Evolutionary conservation across 805 yeast genomes (phyloP), one percentile per base, ranked within the genome.

Genomic region (Wickerhamomyces pijperi): DNA sequence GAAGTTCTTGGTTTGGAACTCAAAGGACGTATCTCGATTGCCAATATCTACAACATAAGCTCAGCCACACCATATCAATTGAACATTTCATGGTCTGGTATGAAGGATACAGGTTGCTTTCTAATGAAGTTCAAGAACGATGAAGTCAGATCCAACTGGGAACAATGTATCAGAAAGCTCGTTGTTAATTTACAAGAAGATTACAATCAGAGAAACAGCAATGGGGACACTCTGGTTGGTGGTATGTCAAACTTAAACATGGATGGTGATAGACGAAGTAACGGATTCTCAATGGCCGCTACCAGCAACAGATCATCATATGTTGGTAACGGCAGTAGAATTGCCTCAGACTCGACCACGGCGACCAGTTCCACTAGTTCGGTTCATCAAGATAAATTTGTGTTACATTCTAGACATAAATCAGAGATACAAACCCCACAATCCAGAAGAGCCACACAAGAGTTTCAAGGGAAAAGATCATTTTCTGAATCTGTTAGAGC

Each of bases 81-180:
- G 47, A 72, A 79, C 29, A 71, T 82, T 11, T 72, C 83, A 14
- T 83, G 92, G 92, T 75, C 78, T n/a, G 92, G 95, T 8, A 76
- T 80, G 38, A 78, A 76, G 50, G 97, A 88, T 47, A 78, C 83
- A 21, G 96, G 95, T 13, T 76, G 84, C 16, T 87, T 92, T 49
- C 74, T 86, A 15, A 69, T 92, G 54, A 72, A 84, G 41, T 86
- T 86, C 59, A 72, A 81, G 44, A 81, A 81, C 38, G 97, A 88
- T 51, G 97, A 92, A 56, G 68, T 70, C 15, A 68, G 94, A 46
- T 72, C 70, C 42, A 90, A 81, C 56, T 92, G 97, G 97, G 85
- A 75, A 42, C 56, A 64, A 2, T 73, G 86, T 44, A 66, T 82
- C 45, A 70, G 78, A 42, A 60, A 56, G 36, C 58, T 76, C 39